Percentiles rank a stretch among this genome's conserved stretches.
Evolutionary conservation across 257 asterid genomes (phyloP).

Genomic region (Ajuga chamaepitys): DNA sequence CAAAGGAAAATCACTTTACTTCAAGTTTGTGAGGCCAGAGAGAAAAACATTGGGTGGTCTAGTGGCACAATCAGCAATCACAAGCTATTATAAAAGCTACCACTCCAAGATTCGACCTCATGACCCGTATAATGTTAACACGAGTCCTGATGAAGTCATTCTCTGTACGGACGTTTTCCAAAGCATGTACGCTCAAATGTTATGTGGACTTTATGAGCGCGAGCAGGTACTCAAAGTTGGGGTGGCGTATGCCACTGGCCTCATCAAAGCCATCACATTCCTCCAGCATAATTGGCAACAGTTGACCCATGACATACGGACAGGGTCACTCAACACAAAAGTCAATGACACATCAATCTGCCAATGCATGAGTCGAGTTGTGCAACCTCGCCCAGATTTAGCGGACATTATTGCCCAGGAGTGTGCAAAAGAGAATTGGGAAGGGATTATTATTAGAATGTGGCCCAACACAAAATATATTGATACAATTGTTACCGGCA

Average conservation of each 20-base stretch:
- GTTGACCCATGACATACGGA: constrained; percentile 19
- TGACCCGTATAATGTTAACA: constrained; percentile 8
- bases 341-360: constrained; percentile 9
- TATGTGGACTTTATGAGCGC: constrained; percentile 16
- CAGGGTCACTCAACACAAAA: constrained; percentile 16
- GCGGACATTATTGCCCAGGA: constrained; percentile 20
- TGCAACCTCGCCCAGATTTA: constrained; percentile 16
- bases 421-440: constrained; percentile 18
- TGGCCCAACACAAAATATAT: constrained; percentile 24
- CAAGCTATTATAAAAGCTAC: constrained; percentile 19
- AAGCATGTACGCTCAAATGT: constrained; percentile 26
- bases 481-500: not conserved
- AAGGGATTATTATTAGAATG: constrained; percentile 23
- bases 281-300: constrained; percentile 26
- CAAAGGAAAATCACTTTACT: constrained; percentile 25
- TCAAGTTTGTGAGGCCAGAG: constrained; percentile 14
- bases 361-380: constrained; percentile 15
- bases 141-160: constrained; percentile 25
- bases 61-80: constrained; percentile 1
- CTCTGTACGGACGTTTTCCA: constrained; percentile 24
- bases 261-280: constrained; percentile 20
- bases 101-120: not conserved
- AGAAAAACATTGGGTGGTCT: constrained; percentile 17
- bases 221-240: constrained; percentile 26
- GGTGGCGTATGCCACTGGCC: constrained; percentile 18